These are phyloP conservation scores for Ustilaginoidea virens DNA, from an alignment of 2,329 filamentous ascomycete genomes.

Conservation along the genomic window DNA sequence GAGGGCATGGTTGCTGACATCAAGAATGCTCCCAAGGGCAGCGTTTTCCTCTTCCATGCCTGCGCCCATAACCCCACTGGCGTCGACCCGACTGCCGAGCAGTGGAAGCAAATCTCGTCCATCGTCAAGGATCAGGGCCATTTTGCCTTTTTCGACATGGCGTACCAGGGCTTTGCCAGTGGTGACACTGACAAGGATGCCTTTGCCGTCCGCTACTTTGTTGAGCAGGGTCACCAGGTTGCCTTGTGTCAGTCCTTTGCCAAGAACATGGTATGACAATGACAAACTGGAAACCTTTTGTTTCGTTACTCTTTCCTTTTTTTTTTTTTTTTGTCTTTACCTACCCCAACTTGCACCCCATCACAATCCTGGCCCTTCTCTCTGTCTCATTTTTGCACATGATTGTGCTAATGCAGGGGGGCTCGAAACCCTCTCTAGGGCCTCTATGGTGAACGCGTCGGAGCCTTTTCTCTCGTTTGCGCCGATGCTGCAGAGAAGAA, in stretches of 20 bases:
- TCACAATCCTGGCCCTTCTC: neutral
- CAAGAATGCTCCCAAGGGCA: slow-evolving; percentile 72
- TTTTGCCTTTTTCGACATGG: slow-evolving; percentile 98
- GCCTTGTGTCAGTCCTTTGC: slow-evolving; percentile 87
- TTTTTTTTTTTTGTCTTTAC: neutral
- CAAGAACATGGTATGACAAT: slow-evolving; percentile 78
- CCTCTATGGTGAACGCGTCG: slow-evolving; percentile 95
- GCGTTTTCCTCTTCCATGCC: slow-evolving; percentile 86
- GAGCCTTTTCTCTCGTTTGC: slow-evolving; percentile 87
- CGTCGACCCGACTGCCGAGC: slow-evolving; percentile 79
- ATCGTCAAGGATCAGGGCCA: slow-evolving; percentile 76
- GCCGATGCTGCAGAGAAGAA: slow-evolving; percentile 81
- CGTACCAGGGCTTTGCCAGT: slow-evolving; percentile 94
- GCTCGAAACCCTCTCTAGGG: too few relatives aligned
- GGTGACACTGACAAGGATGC: slow-evolving; percentile 87
- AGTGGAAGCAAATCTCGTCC: slow-evolving; percentile 83
- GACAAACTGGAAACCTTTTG: neutral
- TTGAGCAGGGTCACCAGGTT: slow-evolving; percentile 80
- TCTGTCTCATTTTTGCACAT: too few relatives aligned
- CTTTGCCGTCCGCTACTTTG: slow-evolving; percentile 84
- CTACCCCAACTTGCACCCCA: neutral
- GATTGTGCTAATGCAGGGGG: too few relatives aligned
- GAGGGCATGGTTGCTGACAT: slow-evolving; percentile 84
- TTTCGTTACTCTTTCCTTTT: neutral
- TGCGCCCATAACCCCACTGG: slow-evolving; percentile 98